A percentile compares a stretch with the other conserved stretches of the same genome.
Conservation (phyloP, 2,329 filamentous ascomycete genomes). For the Geoglossum cookeanum region DNA sequence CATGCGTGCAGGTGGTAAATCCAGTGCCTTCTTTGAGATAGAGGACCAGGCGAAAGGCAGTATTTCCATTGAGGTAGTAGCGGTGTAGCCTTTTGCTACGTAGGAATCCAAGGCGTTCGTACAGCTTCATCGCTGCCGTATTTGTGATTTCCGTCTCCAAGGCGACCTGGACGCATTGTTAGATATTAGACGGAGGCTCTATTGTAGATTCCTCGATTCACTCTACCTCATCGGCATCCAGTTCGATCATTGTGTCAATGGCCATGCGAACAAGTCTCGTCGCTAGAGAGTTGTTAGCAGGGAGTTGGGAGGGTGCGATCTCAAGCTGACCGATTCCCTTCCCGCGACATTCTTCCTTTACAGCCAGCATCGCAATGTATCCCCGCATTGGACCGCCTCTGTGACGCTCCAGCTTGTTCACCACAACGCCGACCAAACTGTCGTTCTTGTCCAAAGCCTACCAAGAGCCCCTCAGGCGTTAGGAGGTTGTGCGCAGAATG, state of each 20-base stretch:
- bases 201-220: slow-evolving; percentile 6
- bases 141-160: slow-evolving; percentile 94
- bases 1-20: slow-evolving; percentile 5
- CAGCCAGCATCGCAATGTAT: slow-evolving; percentile 98
- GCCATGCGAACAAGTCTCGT: slow-evolving; percentile 76
- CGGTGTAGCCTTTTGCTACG: slow-evolving; percentile 82
- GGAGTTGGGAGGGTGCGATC: neutral
- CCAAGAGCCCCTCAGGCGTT: slow-evolving; percentile 7
- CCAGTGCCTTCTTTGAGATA: slow-evolving; percentile 47
- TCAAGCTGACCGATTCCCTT: slow-evolving; percentile 47
- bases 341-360: slow-evolving; percentile 59
- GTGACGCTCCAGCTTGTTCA: slow-evolving; percentile 88
- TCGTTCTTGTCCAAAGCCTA: slow-evolving; percentile 37
- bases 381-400: slow-evolving; percentile 70
- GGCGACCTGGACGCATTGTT: slow-evolving; percentile 37
- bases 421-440: slow-evolving; percentile 70
- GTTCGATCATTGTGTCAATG: slow-evolving; percentile 73
- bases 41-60: slow-evolving; percentile 73
- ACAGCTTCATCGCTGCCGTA: slow-evolving; percentile 71
- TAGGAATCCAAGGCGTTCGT: slow-evolving; percentile 81
- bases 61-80: slow-evolving; percentile 94
- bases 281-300: slow-evolving; percentile 16
- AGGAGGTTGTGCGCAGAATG: neutral
- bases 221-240: slow-evolving; percentile 63
- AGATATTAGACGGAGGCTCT: neutral